phyloP scores from a whole-genome alignment of 2,329 filamentous ascomycete genomes.

The Trichophyton benhamiae region DNA sequence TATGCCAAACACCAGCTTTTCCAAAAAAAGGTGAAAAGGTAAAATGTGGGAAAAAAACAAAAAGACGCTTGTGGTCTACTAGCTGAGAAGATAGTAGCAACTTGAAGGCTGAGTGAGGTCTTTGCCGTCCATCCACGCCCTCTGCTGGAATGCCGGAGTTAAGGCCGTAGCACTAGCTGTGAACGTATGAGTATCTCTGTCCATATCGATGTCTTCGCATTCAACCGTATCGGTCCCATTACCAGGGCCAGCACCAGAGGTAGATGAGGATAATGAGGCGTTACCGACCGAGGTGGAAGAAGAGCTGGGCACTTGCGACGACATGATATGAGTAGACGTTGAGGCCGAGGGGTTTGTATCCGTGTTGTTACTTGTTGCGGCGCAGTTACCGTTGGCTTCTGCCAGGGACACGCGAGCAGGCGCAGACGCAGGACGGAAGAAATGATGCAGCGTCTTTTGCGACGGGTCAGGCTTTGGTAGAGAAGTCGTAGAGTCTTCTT shows the following conservation, averaged over 20 bases:
- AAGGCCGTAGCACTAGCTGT: conserved; percentile 12
- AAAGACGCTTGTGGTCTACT: not conserved
- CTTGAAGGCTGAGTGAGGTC: conserved; percentile 12
- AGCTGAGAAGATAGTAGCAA: not conserved
- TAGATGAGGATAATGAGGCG: not conserved
- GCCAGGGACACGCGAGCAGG: conserved; percentile 9
- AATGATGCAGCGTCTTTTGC: conserved; percentile 30
- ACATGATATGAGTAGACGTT: not conserved
- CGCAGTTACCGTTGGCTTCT: not conserved
- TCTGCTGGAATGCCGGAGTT: conserved; percentile 13
- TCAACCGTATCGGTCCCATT: not conserved
- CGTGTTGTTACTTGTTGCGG: not conserved
- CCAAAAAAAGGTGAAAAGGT: not conserved
- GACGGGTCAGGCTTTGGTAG: conserved; percentile 25
- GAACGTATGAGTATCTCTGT: conserved; percentile 20
- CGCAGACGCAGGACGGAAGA: conserved; percentile 25
- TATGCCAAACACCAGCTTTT: not conserved
- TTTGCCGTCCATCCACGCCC: conserved; percentile 20
- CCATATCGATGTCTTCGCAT: conserved; percentile 21
- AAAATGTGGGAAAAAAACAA: too few species aligned
- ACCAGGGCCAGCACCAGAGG: not conserved
- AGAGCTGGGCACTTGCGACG: not conserved
- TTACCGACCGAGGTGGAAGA: not conserved
- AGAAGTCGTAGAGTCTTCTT: conserved; percentile 15
- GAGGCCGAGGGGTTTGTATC: not conserved